A percentile compares a stretch with the other conserved stretches of the same genome.
phyloP scores from a whole-genome alignment of 345 rosid species.

The Eucalyptus regnans region DNA sequence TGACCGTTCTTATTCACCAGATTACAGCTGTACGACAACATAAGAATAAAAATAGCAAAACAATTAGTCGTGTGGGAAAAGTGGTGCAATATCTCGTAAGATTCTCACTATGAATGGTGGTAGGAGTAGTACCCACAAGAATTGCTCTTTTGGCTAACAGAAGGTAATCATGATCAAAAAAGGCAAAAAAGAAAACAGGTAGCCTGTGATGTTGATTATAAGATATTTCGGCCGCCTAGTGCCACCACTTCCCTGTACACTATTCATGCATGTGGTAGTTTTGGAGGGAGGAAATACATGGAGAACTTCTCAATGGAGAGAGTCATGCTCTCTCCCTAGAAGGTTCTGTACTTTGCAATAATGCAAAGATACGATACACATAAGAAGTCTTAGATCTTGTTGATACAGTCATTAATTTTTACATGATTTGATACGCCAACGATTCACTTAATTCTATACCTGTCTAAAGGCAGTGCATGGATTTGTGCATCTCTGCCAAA shows the following conservation, averaged over 20 bases:
- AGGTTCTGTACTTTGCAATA: neutral
- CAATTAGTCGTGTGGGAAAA: neutral
- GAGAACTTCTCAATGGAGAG: neutral
- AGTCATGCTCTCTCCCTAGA: neutral
- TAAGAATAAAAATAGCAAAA: neutral
- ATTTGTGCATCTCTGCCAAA: neutral
- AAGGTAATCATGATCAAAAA: neutral
- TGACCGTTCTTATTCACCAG: neutral
- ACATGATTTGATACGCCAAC: neutral
- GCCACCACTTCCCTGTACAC: neutral
- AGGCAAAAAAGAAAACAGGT: neutral
- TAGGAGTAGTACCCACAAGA: neutral
- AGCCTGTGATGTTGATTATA: neutral
- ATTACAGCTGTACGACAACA: neutral
- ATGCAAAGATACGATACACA: neutral
- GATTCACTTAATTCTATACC: neutral
- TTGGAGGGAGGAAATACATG: neutral
- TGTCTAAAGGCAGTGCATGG: neutral
- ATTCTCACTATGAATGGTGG: neutral
- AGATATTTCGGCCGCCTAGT: neutral
- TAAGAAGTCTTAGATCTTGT: neutral
- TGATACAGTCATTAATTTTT: neutral
- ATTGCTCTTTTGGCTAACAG: neutral
- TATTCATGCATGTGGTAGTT: neutral
- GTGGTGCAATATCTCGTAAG: neutral